A percentile compares a stretch with the other conserved stretches of the same genome.
Conservation (phyloP, 305 asterid species). For the Fraxinus paxiana region DNA sequence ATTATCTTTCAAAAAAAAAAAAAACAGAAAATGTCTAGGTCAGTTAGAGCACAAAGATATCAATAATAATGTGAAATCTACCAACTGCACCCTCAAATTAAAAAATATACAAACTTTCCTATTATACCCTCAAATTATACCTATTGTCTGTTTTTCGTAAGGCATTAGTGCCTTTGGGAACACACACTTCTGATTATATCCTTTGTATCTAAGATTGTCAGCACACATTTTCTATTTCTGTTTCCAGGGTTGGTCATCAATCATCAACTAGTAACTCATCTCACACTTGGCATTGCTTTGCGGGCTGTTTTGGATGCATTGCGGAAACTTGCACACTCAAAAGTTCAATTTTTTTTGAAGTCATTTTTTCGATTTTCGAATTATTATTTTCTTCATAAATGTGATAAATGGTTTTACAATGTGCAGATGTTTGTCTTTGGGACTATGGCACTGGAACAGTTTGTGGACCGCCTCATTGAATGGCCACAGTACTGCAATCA, state of each 20-base stretch:
- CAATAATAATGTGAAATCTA: constrained; percentile 1
- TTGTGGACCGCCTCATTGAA: constrained; percentile 86
- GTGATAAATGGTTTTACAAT: constrained; percentile 22
- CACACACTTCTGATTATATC: not conserved
- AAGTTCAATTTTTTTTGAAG: constrained; percentile 42
- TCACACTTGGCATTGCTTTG: constrained; percentile 93
- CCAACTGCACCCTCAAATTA: not conserved
- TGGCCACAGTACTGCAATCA: constrained; percentile 99
- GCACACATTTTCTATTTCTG: constrained; percentile 9
- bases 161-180: not conserved
- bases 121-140: not conserved
- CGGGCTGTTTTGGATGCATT: constrained; percentile 94
- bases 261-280: constrained; percentile 87
- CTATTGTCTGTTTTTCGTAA: not conserved
- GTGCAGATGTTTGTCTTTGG: constrained; percentile 95
- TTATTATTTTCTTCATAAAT: constrained; percentile 17
- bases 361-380: constrained; percentile 1
- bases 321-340: constrained; percentile 92
- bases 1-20: too few relatives aligned
- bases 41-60: constrained; percentile 5
- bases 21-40: not conserved
- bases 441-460: constrained; percentile 87
- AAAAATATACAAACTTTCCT: not conserved
- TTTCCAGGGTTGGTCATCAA: constrained; percentile 84
- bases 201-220: not conserved